Base-by-base conservation (phyloP, 257 asterid species). In the Knoxia roxburghii region DNA sequence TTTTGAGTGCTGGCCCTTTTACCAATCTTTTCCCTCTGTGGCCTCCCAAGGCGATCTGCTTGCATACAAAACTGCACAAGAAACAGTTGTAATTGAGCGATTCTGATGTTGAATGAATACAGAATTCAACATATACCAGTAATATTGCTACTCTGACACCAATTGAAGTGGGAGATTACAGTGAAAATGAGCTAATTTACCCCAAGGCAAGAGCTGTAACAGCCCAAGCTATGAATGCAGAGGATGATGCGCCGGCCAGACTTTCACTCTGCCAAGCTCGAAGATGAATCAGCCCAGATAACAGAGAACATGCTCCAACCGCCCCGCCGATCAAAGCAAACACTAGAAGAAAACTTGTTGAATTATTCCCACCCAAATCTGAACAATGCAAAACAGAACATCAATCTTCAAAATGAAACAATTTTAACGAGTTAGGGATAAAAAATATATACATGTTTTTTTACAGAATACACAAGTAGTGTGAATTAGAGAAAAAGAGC, bases 361-460 rank as follows among this genome's bases (percentile, higher is more conserved):
- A 86, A 21, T 87, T 76, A 57, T 88, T 90, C 64, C 97, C 90
- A 7, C 95, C 97, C 77, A 90, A 68, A 81, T 90, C 95, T 89
- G 80, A 17, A 30, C 7, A 66, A n/a, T n/a, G n/a, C n/a, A n/a
- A n/a, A n/a, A n/a, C n/a, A n/a, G n/a, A n/a, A n/a, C n/a, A n/a
- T 49, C 26, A 49, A 17, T 18, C 10, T 39, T 39, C 11, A 20
- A 7, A 52, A 7, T 27, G 62, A 2, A 33, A 1, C 21, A 61
- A 40, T n/a, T n/a, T n/a, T n/a, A n/a, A n/a, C n/a, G n/a, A n/a
- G n/a, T n/a, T n/a, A n/a, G n/a, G n/a, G n/a, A n/a, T n/a, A n/a
- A n/a, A n/a, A n/a, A n/a, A n/a, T n/a, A n/a, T n/a, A n/a, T n/a
- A n/a, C n/a, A n/a, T n/a, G 41, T 37, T 37, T 4, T 37, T 4